Percentiles rank a stretch among this genome's conserved stretches.
These are phyloP conservation scores for Trypanosoma mega DNA, from an alignment of 208 protist species.

Conservation along the genomic window DNA sequence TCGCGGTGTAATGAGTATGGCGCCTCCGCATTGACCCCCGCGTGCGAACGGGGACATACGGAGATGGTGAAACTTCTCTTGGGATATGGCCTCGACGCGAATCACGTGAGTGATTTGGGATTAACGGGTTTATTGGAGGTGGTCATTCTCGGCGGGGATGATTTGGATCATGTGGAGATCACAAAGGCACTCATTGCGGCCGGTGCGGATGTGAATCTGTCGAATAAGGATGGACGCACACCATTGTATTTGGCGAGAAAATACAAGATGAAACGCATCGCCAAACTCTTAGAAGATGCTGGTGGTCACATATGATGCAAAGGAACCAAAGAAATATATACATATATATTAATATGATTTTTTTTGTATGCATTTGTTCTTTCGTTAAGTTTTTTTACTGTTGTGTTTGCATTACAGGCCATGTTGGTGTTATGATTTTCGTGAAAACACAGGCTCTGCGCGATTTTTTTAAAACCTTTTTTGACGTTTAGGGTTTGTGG, in stretches of 20 bases:
- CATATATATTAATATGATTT: background rate
- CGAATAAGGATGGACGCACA: slow-evolving; percentile 37
- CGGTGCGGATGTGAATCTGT: slow-evolving; percentile 43
- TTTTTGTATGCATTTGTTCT: background rate
- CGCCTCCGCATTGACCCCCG: slow-evolving; percentile 38
- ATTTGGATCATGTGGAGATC: slow-evolving; percentile 56
- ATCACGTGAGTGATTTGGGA: slow-evolving; percentile 44
- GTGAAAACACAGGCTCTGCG: too few relatives aligned
- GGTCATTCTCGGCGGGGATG: slow-evolving; percentile 52
- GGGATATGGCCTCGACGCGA: slow-evolving; percentile 31
- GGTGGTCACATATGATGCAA: slow-evolving; percentile 37
- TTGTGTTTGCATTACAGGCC: too few relatives aligned
- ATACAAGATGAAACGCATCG: slow-evolving; percentile 42
- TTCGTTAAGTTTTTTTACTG: too few relatives aligned
- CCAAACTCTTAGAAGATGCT: slow-evolving; percentile 41
- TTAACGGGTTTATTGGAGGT: slow-evolving; percentile 45
- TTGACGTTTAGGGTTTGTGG: too few relatives aligned
- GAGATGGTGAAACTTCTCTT: slow-evolving; percentile 48
- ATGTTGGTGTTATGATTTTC: too few relatives aligned
- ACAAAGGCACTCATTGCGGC: slow-evolving; percentile 48
- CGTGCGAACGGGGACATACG: slow-evolving; percentile 50
- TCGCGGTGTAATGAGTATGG: slow-evolving; percentile 40
- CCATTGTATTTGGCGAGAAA: slow-evolving; percentile 46
- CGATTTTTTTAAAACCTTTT: too few relatives aligned
- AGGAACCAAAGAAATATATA: background rate